Evolutionary conservation across 805 yeast genomes (phyloP), one percentile per base, ranked within the genome.

Genomic region (Metschnikowia hibisci): DNA sequence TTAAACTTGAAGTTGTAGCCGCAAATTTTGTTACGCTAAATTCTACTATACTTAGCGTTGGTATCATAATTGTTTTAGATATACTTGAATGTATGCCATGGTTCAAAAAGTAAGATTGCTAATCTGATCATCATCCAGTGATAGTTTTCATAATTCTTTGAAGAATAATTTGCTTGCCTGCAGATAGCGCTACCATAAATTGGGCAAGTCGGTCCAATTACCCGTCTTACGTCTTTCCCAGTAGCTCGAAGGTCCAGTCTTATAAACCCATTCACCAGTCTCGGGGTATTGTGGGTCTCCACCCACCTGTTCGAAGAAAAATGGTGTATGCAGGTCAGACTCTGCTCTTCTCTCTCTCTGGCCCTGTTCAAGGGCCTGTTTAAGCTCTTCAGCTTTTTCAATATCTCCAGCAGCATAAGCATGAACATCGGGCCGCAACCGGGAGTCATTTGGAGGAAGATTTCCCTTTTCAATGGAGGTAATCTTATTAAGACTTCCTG

Each of bases 371-470:
- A 90, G 67, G 29, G 73, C 65, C 31, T 79, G 60, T 59, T 93
- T 93, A 48, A 78, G 50, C 1, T 49, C 54, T 59, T 91, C 97
- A 0, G 98, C 96, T 41, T 71, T 63, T 15, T 80, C 87, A 9
- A 82, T 65, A 16, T 80, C 68, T 2, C 89, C 93, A 13, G 74
- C 59, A 57, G 87, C 95, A 53, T 87, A 88, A 2, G 69, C 63
- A 34, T 77, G 68, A 57, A 88, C 79, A 61, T 93, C 99, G 0
- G 97, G 98, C 57, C 99, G 77, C 34, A 81, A 63, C 57, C 99
- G 78, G 6, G 96, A 85, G 61, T 93, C 99, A 0, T 93, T 87
- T 3, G 90, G 90, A 5, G 97, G 84, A 31, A 90, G 53, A 2
- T 63, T 42, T 2, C 69, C 84, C 23, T 73, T 48, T 58, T 91